phyloP scores from a whole-genome alignment of 1,139 yeast genomes.

The Yamadazyma jaroonii region DNA sequence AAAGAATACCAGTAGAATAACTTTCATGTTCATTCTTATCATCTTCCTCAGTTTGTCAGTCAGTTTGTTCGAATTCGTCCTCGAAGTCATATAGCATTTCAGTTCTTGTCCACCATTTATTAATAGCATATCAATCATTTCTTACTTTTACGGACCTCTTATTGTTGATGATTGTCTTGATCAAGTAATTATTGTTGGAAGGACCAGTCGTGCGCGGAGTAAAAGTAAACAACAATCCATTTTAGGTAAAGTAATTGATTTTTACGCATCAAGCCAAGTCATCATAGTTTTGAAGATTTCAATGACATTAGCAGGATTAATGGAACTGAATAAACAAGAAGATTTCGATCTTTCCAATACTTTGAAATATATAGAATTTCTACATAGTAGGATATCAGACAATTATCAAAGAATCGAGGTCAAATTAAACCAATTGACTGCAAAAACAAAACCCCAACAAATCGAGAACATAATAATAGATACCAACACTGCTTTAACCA shows the following conservation, averaged over 20 bases:
- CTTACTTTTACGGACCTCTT: too few relatives aligned
- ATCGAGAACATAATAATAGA: too few relatives aligned
- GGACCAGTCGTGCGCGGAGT: not conserved
- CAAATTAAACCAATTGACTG: constrained; percentile 1
- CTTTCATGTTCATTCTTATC: constrained; percentile 85
- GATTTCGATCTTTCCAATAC: constrained; percentile 4
- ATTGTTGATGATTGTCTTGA: not conserved
- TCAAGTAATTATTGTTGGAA: not conserved
- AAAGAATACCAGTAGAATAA: constrained; percentile 83
- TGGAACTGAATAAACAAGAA: constrained; percentile 1
- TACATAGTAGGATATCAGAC: constrained; percentile 3
- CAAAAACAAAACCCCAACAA: not conserved
- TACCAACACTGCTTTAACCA: too few relatives aligned
- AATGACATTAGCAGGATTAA: not conserved
- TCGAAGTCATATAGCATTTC: constrained; percentile 27
- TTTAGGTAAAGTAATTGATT: constrained; percentile 2
- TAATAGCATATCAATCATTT: not conserved
- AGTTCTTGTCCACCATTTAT: not conserved
- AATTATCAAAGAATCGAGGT: constrained; percentile 4
- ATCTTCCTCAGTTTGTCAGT: constrained; percentile 78
- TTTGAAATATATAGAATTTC: constrained; percentile 4
- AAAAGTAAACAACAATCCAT: not conserved
- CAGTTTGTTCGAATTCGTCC: constrained; percentile 42
- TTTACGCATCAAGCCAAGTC: constrained; percentile 1
- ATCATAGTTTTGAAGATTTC: not conserved